These are phyloP conservation scores for Aspergillus oerlinghausenensis DNA, from an alignment of 2,329 filamentous ascomycete genomes.

Conservation along the genomic window DNA sequence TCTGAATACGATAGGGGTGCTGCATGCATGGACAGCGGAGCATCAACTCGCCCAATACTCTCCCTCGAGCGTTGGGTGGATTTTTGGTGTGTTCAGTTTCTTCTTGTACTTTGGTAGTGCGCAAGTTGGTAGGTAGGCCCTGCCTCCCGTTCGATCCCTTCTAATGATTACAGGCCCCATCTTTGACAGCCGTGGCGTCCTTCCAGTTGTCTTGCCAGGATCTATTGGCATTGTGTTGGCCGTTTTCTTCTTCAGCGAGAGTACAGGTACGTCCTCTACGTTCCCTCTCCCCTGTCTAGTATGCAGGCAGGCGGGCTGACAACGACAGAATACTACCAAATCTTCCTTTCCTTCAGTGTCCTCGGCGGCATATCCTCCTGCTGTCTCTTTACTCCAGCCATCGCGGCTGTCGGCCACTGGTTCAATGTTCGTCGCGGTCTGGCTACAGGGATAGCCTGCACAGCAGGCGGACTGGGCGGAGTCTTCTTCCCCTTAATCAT, in stretches of 20 bases:
- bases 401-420: slow-evolving; percentile 32
- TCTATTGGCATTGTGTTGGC: slow-evolving; percentile 26
- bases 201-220: slow-evolving; percentile 26
- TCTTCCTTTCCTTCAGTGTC: slow-evolving; percentile 34
- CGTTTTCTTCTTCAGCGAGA: slow-evolving; percentile 22
- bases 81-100: slow-evolving; percentile 38
- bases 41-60: slow-evolving; percentile 35
- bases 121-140: slow-evolving; percentile 13
- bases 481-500: slow-evolving; percentile 34
- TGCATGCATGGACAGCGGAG: slow-evolving; percentile 36
- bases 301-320: slow-evolving; percentile 5
- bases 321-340: slow-evolving; percentile 31
- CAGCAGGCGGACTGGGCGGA: slow-evolving; percentile 32
- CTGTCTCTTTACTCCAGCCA: slow-evolving; percentile 27
- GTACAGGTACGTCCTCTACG: background rate
- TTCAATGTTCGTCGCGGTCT: slow-evolving; percentile 27
- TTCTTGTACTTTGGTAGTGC: slow-evolving; percentile 32
- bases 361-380: slow-evolving; percentile 30
- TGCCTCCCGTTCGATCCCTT: background rate
- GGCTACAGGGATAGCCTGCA: slow-evolving; percentile 33
- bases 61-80: slow-evolving; percentile 37
- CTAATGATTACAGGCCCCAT: slow-evolving; percentile 26
- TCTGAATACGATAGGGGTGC: slow-evolving; percentile 36
- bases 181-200: slow-evolving; percentile 35
- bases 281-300: too few relatives aligned